A percentile compares a stretch with the other conserved stretches of the same genome.
Evolutionary conservation across 305 asterid species (phyloP).

Genomic region (Galium porrigens): DNA sequence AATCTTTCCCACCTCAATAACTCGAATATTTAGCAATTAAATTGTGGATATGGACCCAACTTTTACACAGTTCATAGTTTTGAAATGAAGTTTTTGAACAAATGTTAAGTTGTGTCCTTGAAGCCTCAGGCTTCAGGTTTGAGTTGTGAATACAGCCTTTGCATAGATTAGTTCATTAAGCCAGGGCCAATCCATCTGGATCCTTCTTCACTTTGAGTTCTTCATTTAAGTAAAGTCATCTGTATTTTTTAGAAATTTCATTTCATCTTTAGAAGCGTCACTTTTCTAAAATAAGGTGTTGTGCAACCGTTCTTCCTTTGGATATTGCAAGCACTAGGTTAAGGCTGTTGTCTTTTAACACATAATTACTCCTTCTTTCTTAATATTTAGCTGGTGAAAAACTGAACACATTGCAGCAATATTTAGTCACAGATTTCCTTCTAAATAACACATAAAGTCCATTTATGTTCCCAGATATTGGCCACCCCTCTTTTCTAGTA

Average conservation of each 20-base stretch:
- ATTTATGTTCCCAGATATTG: not conserved
- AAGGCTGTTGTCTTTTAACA: not conserved
- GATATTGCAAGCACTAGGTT: not conserved
- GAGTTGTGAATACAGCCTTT: no score
- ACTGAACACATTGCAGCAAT: no score
- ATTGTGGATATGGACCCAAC: no score
- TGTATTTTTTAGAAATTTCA: not conserved
- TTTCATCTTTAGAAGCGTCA: not conserved
- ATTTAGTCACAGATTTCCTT: no score
- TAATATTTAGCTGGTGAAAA: no score
- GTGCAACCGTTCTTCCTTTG: not conserved
- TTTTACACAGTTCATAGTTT: no score
- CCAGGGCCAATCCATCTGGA: not conserved
- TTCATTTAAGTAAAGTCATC: not conserved
- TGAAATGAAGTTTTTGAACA: no score
- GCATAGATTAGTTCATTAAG: not conserved
- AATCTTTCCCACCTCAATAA: no score
- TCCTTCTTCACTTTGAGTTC: not conserved
- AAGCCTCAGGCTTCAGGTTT: no score
- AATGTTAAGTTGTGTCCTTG: no score
- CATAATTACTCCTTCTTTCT: not conserved
- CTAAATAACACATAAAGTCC: not conserved
- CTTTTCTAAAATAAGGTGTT: not conserved
- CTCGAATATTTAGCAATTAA: not conserved
- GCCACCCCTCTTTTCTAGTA: not conserved